Conservation (phyloP, 2,329 filamentous ascomycete species). For the Furcasterigmium furcatum region DNA sequence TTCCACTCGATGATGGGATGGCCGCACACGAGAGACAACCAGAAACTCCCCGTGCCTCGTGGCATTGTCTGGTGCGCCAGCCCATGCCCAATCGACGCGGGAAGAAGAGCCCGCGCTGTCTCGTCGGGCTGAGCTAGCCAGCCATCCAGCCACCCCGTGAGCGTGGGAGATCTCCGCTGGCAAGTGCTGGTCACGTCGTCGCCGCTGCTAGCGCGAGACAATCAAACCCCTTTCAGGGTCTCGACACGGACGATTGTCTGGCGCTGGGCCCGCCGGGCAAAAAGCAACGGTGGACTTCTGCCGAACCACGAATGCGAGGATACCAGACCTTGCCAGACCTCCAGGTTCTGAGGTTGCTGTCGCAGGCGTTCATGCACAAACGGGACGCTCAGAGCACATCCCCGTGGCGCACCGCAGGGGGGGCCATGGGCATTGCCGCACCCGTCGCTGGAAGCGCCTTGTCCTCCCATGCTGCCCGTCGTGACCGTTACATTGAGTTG, state of each 20-base stretch:
- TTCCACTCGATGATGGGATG: neutral
- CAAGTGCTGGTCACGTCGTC: too few species aligned
- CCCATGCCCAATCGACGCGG: neutral
- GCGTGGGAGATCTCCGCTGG: too few species aligned
- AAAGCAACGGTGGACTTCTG: too few species aligned
- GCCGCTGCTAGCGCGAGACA: neutral
- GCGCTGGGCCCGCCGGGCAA: too few species aligned
- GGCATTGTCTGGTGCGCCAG: neutral
- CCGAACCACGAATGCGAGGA: too few species aligned
- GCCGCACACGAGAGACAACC: neutral
- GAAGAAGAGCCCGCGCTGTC: neutral
- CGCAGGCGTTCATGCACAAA: constrained; percentile 1
- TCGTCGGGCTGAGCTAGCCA: neutral
- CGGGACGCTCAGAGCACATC: neutral
- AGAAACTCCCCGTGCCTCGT: neutral
- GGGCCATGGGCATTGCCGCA: neutral
- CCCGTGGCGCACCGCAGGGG: neutral
- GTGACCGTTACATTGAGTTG: neutral
- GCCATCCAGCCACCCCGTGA: too few species aligned
- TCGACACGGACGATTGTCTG: too few species aligned
- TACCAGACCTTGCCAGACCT: neutral
- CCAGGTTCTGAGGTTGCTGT: neutral
- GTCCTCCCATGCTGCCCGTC: neutral
- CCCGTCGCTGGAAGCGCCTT: neutral
- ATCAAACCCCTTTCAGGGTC: too few species aligned